phyloP scores from a whole-genome alignment of 805 yeast species.

The Kazachstania africana region DNA sequence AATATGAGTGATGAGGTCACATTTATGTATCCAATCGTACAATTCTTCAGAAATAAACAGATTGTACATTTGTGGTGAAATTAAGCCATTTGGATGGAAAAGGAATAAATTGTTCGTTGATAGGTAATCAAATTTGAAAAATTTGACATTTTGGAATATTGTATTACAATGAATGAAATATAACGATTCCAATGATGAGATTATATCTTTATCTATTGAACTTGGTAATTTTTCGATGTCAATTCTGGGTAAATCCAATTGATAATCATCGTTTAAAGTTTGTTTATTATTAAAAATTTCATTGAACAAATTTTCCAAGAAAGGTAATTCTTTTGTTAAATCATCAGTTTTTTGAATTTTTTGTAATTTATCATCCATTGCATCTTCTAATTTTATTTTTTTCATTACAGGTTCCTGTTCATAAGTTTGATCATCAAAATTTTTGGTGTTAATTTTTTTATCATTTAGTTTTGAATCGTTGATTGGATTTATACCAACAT shows the following conservation, averaged over 20 bases:
- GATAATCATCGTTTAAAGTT: constrained; percentile 2
- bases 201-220: constrained; percentile 42
- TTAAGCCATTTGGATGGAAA: constrained; percentile 38
- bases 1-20: constrained; percentile 54
- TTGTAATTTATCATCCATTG: background rate
- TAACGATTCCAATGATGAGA: constrained; percentile 47
- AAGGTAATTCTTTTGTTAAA: background rate
- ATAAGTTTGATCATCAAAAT: background rate
- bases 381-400: background rate
- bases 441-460: background rate
- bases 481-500: background rate
- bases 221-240: constrained; percentile 28
- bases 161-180: constrained; percentile 55
- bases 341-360: background rate
- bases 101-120: constrained; percentile 40
- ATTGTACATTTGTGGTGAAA: constrained; percentile 53
- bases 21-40: constrained; percentile 51
- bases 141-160: constrained; percentile 54
- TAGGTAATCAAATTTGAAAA: constrained; percentile 52
- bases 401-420: background rate
- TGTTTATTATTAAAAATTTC: constrained; percentile 5
- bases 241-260: constrained; percentile 31
- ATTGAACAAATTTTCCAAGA: constrained; percentile 1
- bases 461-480: background rate
- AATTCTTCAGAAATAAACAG: constrained; percentile 39